A percentile compares a stretch with the other conserved stretches of the same genome.
These are phyloP conservation scores for Cercophora newfieldiana DNA, from an alignment of 495 filamentous ascomycete genomes.

Conservation along the genomic window DNA sequence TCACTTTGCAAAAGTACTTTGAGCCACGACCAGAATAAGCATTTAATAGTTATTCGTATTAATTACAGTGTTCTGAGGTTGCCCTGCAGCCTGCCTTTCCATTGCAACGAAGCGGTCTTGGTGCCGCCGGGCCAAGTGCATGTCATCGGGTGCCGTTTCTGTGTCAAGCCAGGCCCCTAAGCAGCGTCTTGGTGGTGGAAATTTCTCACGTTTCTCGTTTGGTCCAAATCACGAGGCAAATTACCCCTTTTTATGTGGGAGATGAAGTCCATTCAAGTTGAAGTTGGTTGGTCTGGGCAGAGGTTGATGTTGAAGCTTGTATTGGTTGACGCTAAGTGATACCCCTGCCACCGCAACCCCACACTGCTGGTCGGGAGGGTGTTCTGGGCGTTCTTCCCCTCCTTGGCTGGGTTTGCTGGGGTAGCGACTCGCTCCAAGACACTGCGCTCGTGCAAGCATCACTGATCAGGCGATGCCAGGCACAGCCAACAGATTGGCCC, in stretches of 20 bases:
- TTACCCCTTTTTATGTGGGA: background rate
- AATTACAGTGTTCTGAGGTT: background rate
- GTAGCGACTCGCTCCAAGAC: background rate
- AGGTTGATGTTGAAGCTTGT: background rate
- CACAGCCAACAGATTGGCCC: background rate
- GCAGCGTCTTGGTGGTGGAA: background rate
- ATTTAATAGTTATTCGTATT: conserved; percentile 9
- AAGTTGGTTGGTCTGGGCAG: background rate
- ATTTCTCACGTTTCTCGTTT: background rate
- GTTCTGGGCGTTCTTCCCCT: background rate
- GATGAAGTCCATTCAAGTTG: background rate
- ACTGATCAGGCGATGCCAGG: background rate
- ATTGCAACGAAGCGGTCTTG: background rate
- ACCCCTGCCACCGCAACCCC: background rate
- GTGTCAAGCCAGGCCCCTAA: background rate
- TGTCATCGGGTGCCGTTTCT: background rate
- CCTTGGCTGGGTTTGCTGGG: background rate
- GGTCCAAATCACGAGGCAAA: background rate
- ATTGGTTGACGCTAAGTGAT: background rate
- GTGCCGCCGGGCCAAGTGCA: background rate
- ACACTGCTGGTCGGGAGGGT: background rate
- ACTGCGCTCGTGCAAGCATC: background rate
- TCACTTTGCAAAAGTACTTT: background rate
- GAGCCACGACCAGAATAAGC: conserved; percentile 4
- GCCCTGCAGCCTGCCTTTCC: background rate